Evolutionary conservation across 768 basidiomycete genomes (phyloP).

Genomic region (Tubosaeta brunneosetosa): DNA sequence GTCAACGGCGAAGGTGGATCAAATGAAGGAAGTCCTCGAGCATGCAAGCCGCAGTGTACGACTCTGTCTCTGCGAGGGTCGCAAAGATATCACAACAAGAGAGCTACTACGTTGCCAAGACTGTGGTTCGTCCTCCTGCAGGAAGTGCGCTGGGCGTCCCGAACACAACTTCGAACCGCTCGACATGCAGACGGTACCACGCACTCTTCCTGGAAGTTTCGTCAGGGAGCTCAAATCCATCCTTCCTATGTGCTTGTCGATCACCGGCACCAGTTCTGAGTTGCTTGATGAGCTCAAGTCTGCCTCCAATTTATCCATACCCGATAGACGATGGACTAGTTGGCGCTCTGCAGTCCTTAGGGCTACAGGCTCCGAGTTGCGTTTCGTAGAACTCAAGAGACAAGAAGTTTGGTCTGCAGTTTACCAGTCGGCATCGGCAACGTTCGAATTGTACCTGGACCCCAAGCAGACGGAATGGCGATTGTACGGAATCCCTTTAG

Average conservation of each 20-base stretch:
- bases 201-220: conserved; percentile 71
- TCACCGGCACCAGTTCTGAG: conserved; percentile 46
- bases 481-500: conserved; percentile 67
- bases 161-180: conserved; percentile 71
- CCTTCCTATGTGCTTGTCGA: conserved; percentile 80
- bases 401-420: conserved; percentile 84
- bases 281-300: conserved; percentile 50
- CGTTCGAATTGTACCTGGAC: conserved; percentile 73
- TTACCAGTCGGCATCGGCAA: conserved; percentile 68
- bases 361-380: conserved; percentile 58
- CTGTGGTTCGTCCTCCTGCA: conserved; percentile 77
- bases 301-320: conserved; percentile 38
- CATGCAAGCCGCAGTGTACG: conserved; percentile 68
- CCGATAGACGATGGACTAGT: conserved; percentile 54
- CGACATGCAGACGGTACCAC: conserved; percentile 46
- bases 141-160: conserved; percentile 84
- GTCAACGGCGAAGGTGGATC: conserved; percentile 42
- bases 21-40: conserved; percentile 53
- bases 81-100: conserved; percentile 66
- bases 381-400: conserved; percentile 81
- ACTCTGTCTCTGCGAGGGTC: conserved; percentile 89
- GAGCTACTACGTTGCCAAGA: conserved; percentile 66
- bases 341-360: conserved; percentile 69
- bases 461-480: conserved; percentile 82
- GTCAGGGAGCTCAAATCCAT: conserved; percentile 70